Conservation (phyloP, 805 yeast genomes). For the Starmerella sp. region DNA sequence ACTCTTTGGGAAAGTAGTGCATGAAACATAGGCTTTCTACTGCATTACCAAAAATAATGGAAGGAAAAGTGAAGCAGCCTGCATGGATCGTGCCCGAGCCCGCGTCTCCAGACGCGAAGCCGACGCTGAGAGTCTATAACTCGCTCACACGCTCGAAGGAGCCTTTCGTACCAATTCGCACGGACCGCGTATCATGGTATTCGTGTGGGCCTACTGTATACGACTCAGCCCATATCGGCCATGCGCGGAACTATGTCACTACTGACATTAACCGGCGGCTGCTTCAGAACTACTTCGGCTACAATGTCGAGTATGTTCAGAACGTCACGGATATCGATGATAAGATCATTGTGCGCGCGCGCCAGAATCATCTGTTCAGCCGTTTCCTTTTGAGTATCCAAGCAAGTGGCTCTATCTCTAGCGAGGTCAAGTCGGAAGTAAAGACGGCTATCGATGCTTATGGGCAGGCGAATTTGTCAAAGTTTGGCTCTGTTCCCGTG, state of each 20-base stretch:
- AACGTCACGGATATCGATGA: conserved; percentile 99
- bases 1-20: conserved; percentile 5
- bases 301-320: conserved; percentile 77
- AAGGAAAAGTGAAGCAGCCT: conserved; percentile 36
- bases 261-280: conserved; percentile 88
- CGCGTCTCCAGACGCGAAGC: conserved; percentile 23
- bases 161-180: conserved; percentile 58
- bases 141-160: conserved; percentile 73
- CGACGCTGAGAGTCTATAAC: conserved; percentile 59
- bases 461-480: conserved; percentile 18
- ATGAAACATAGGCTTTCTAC: conserved; percentile 10
- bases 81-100: conserved; percentile 38
- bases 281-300: conserved; percentile 82
- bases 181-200: conserved; percentile 73
- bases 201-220: conserved; percentile 98
- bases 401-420: conserved; percentile 31
- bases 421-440: conserved; percentile 26
- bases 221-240: conserved; percentile 95
- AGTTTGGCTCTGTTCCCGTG: conserved; percentile 14
- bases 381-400: conserved; percentile 35
- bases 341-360: conserved; percentile 86
- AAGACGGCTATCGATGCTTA: conserved; percentile 33
- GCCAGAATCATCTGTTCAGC: conserved; percentile 74
- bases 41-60: conserved; percentile 9
- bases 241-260: conserved; percentile 92